A percentile compares a stretch with the other conserved stretches of the same genome.
Evolutionary conservation across 345 rosid species (phyloP).

Genomic region (Populus simonii): DNA sequence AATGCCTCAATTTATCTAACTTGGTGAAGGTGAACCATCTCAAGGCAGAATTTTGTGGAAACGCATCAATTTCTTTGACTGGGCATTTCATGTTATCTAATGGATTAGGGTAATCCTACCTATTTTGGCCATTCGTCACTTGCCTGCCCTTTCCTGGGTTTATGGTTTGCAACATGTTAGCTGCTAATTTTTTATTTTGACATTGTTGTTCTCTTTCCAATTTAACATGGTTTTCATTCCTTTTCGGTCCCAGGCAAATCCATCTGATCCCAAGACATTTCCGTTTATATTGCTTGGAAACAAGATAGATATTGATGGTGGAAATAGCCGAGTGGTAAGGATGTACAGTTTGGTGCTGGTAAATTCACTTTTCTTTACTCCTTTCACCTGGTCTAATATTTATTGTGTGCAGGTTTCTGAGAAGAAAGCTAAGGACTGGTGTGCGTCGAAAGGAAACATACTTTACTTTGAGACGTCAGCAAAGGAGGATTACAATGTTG

Average conservation of each 20-base stretch:
- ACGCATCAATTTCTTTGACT: neutral
- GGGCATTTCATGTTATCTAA: neutral
- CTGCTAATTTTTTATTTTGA: neutral
- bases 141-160: neutral
- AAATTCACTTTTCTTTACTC: neutral
- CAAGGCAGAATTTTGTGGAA: neutral
- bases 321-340: constrained; percentile 96
- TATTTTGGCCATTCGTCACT: neutral
- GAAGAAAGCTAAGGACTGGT: constrained; percentile 98
- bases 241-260: constrained; percentile 61
- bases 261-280: constrained; percentile 64
- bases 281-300: constrained; percentile 93
- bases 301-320: constrained; percentile 97
- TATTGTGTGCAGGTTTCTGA: constrained; percentile 69
- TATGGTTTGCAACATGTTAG: neutral
- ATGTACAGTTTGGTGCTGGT: neutral
- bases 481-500: constrained; percentile 89
- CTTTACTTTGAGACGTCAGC: constrained; percentile 95
- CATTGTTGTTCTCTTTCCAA: neutral
- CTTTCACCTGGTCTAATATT: neutral
- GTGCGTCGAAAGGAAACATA: constrained; percentile 80
- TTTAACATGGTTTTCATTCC: constrained; percentile 17
- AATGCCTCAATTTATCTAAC: neutral
- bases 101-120: neutral
- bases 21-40: neutral